Base-by-base conservation (phyloP, 495 filamentous ascomycete genomes). In the Podospora anserina region DNA sequence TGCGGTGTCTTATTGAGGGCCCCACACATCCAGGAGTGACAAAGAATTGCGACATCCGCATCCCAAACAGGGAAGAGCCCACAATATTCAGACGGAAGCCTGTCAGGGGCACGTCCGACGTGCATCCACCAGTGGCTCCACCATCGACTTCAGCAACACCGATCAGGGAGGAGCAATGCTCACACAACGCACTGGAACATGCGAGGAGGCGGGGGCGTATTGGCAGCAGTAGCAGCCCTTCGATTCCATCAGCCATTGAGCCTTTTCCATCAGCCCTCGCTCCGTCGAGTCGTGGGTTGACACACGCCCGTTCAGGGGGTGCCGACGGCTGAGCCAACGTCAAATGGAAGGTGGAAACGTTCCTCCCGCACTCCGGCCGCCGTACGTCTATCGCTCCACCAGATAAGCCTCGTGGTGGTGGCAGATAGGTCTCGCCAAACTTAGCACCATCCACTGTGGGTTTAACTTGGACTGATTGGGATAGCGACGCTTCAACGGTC, bases 61-160 rank as follows among this genome's bases (percentile, higher is more conserved):
- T 63, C 34, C 74, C 75, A 62, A 74, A 77, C 68, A 70, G 63
- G 72, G 74, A 69, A 69, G 72, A 60, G 26, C 59, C 69, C 64
- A 69, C 60, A 65, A 67, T 49, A 49, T 34, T 60, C 64, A 61
- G 61, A 68, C 39, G 61, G 64, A 54, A 63, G 39, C 56, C 63
- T 58, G 67, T 66, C 74, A 71, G 66, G 71, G 70, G 66, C 66
- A 32, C 60, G 23, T 62, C 39, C 28, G 27, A 59, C 28, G 11
- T 61, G 27, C 59, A 62, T 49, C 65, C 70, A 59, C 67, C 44
- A 9, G 15, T 55, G 58, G 28, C 60, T 26, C 62, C 49, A 20
- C 60, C 56, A 26, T 49, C 64, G 39, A 63, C 23, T 58, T 53
- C 64, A 67, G 54, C 30, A 62, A n/a, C 16, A 62, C 60, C 60